phyloP scores from a whole-genome alignment of 2,329 filamentous ascomycete species.

The Boeremia exigua region DNA sequence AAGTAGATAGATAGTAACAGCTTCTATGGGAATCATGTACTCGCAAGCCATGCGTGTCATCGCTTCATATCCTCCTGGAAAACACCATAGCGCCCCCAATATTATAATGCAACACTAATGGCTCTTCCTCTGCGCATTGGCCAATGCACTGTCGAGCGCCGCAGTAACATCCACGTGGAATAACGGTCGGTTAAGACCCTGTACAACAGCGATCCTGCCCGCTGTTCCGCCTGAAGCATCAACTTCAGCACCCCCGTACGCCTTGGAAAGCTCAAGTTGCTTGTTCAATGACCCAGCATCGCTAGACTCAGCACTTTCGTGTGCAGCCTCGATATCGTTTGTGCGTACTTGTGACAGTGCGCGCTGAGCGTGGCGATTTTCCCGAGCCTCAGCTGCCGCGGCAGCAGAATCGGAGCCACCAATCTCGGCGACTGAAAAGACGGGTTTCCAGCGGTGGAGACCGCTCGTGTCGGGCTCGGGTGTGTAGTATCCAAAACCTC shows the following conservation, averaged over 20 bases:
- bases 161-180: conserved; percentile 95
- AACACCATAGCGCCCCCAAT: conserved; percentile 8
- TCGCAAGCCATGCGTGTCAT: conserved; percentile 8
- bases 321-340: conserved; percentile 25
- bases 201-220: conserved; percentile 64
- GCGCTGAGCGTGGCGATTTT: conserved; percentile 57
- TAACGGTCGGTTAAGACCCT: conserved; percentile 85
- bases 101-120: conserved; percentile 26
- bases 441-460: conserved; percentile 81
- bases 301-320: conserved; percentile 25
- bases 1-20: conserved; percentile 1
- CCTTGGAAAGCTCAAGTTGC: conserved; percentile 38
- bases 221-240: conserved; percentile 33
- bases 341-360: conserved; percentile 58
- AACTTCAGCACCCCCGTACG: conserved; percentile 33
- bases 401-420: conserved; percentile 76
- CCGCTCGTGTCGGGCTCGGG: conserved; percentile 58
- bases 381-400: conserved; percentile 70
- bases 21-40: conserved; percentile 17
- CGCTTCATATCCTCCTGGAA: conserved; percentile 1
- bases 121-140: conserved; percentile 65
- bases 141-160: conserved; percentile 87
- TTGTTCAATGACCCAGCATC: conserved; percentile 43
- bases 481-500: conserved; percentile 88
- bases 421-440: conserved; percentile 92